phyloP scores from a whole-genome alignment of 2,329 filamentous ascomycete species.

The Botrytis cinerea region DNA sequence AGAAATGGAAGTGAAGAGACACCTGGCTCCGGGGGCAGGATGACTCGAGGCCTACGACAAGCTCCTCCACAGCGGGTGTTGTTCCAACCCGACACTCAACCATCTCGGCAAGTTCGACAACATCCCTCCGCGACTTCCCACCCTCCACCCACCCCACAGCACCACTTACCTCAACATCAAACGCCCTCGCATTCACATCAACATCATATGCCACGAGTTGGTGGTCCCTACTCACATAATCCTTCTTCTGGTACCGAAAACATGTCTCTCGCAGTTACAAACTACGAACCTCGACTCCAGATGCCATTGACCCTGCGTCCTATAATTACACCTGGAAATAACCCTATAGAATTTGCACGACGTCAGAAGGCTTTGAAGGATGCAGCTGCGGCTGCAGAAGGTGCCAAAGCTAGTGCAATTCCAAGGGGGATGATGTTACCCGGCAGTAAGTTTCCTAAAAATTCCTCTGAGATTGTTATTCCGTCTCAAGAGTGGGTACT shows the following conservation, averaged over 20 bases:
- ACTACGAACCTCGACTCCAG: constrained; percentile 67
- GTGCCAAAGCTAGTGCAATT: constrained; percentile 46
- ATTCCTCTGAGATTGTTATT: constrained; percentile 22
- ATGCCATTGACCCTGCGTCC: constrained; percentile 69
- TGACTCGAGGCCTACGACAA: constrained; percentile 69
- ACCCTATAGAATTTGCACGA: constrained; percentile 66
- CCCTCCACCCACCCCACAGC: constrained; percentile 36
- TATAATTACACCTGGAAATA: constrained; percentile 74
- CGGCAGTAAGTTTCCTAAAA: constrained; percentile 55
- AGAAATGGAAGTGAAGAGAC: constrained; percentile 51
- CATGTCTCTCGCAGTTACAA: constrained; percentile 61
- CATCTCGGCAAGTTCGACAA: constrained; percentile 64
- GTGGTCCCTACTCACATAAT: constrained; percentile 50
- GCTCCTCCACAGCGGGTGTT: constrained; percentile 83
- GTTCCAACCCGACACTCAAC: constrained; percentile 77
- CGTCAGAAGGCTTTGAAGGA: constrained; percentile 51
- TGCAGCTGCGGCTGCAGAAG: constrained; percentile 43
- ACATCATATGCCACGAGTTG: constrained; percentile 38
- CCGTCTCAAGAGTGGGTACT: constrained; percentile 23
- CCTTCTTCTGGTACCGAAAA: constrained; percentile 57
- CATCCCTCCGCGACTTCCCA: constrained; percentile 52
- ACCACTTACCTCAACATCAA: constrained; percentile 25
- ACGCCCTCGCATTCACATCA: constrained; percentile 34
- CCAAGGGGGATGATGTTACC: constrained; percentile 57
- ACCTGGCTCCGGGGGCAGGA: constrained; percentile 55